Evolutionary conservation across 768 basidiomycete species (phyloP).

Genomic region (Filobasidium floriforme): DNA sequence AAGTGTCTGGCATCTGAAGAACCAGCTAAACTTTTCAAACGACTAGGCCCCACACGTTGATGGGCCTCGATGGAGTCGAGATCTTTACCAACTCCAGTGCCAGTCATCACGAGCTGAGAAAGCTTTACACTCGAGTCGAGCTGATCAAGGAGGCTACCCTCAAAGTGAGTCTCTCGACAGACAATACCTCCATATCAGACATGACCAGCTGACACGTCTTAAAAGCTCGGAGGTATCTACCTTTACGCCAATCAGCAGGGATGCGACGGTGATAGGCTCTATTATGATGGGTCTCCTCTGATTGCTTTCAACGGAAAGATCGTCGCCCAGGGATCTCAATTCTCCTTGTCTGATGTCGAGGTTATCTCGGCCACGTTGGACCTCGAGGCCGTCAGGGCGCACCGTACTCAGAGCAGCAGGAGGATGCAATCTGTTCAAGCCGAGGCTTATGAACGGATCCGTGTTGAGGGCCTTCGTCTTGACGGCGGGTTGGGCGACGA

Average conservation of each 20-base stretch:
- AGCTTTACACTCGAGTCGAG: conserved; percentile 81
- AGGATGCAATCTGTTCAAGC: conserved; percentile 79
- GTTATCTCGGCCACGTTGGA: conserved; percentile 93
- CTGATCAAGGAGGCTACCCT: conserved; percentile 93
- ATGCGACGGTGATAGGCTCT: conserved; percentile 93
- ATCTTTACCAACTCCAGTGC: conserved; percentile 99
- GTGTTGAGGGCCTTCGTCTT: conserved; percentile 60
- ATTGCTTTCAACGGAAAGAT: conserved; percentile 90
- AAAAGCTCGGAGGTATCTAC: conserved; percentile 87
- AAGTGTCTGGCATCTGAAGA: not conserved
- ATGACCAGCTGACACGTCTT: not conserved
- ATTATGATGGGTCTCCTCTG: conserved; percentile 95
- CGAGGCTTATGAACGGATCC: conserved; percentile 70
- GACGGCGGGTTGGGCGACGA: conserved; percentile 64
- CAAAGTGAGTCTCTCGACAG: conserved; percentile 55
- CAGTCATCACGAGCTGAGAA: conserved; percentile 97
- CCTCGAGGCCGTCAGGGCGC: conserved; percentile 89
- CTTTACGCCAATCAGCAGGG: conserved; percentile 98
- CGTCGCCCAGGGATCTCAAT: conserved; percentile 92
- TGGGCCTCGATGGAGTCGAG: conserved; percentile 98
- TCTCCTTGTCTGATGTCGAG: conserved; percentile 90
- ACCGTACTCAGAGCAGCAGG: conserved; percentile 69
- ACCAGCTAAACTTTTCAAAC: not conserved
- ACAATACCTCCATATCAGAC: not conserved
- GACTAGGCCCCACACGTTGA: conserved; percentile 82